Evolutionary conservation across 257 asterid species (phyloP).

Genomic region (Nicotiana paniculata): DNA sequence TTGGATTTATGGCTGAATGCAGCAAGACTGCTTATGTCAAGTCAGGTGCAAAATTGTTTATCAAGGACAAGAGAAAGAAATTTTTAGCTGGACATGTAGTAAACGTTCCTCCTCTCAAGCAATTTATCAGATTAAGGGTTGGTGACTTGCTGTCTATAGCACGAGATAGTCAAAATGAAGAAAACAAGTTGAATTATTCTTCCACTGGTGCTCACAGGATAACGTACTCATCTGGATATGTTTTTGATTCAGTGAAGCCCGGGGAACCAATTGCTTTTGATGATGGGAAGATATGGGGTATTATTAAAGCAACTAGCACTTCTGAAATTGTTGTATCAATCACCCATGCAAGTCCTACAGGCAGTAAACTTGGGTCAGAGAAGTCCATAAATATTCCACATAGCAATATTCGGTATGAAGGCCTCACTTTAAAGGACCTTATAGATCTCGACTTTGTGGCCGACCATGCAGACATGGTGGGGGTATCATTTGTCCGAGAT

Average conservation of each 20-base stretch:
- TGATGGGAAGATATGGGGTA: slow-evolving; percentile 75
- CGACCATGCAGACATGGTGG: slow-evolving; percentile 65
- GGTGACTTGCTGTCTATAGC: slow-evolving; percentile 57
- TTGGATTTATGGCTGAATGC: slow-evolving; percentile 62
- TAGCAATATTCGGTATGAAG: slow-evolving; percentile 60
- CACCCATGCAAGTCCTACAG: slow-evolving; percentile 62
- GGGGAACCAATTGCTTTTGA: slow-evolving; percentile 70
- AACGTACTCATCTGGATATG: slow-evolving; percentile 62
- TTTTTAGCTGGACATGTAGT: slow-evolving; percentile 43
- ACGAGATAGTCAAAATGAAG: slow-evolving; percentile 46
- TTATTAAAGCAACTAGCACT: slow-evolving; percentile 50
- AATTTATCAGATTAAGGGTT: slow-evolving; percentile 48
- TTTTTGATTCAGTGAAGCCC: slow-evolving; percentile 70
- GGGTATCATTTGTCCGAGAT: slow-evolving; percentile 58
- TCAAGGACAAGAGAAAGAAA: slow-evolving; percentile 37
- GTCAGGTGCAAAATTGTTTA: slow-evolving; percentile 44
- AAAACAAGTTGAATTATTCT: slow-evolving; percentile 19
- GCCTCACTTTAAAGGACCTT: slow-evolving; percentile 68
- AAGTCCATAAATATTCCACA: slow-evolving; percentile 68
- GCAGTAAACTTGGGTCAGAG: slow-evolving; percentile 64
- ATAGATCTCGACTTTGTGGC: slow-evolving; percentile 69
- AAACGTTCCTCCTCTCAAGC: slow-evolving; percentile 50
- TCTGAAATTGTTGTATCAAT: slow-evolving; percentile 60
- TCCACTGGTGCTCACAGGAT: slow-evolving; percentile 39
- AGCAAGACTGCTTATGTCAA: slow-evolving; percentile 48